Evolutionary conservation across 2,329 filamentous ascomycete genomes (phyloP).

Genomic region (Canariomyces notabilis): DNA sequence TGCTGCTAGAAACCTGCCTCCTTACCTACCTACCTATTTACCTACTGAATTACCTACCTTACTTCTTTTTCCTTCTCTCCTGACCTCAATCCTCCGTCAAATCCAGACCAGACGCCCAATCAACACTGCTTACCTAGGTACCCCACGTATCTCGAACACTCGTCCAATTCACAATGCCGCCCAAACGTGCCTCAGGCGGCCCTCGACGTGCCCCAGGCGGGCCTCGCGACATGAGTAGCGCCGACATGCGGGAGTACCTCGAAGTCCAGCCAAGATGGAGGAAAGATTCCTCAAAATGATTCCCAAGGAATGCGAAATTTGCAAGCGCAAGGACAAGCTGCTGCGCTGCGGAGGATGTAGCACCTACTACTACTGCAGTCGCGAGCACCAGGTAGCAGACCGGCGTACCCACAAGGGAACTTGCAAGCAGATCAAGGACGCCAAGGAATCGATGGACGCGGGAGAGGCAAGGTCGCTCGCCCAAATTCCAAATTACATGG

Average conservation of each 20-base stretch:
- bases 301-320: slow-evolving; percentile 15
- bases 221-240: too few relatives aligned
- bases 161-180: too few relatives aligned
- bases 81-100: too few relatives aligned
- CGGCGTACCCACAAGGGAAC: slow-evolving; percentile 34
- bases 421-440: slow-evolving; percentile 36
- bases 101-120: too few relatives aligned
- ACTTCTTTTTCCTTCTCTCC: too few relatives aligned
- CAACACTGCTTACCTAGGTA: too few relatives aligned
- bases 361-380: slow-evolving; percentile 41
- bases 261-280: not conserved
- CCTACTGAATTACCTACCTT: too few relatives aligned
- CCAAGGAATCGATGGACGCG: slow-evolving; percentile 24
- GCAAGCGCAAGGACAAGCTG: slow-evolving; percentile 10
- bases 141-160: too few relatives aligned
- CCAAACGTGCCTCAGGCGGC: too few relatives aligned
- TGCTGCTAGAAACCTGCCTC: too few relatives aligned
- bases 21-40: too few relatives aligned
- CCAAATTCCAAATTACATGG: slow-evolving; percentile 33
- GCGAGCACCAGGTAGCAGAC: slow-evolving; percentile 39
- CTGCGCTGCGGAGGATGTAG: slow-evolving; percentile 37
- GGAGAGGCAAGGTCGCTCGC: slow-evolving; percentile 38
- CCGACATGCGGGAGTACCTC: slow-evolving; percentile 7
- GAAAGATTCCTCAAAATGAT: slow-evolving; percentile 10
- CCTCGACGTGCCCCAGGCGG: too few relatives aligned